A percentile compares a stretch with the other conserved stretches of the same genome.
phyloP scores from a whole-genome alignment of 2,329 filamentous ascomycete species.

The Ceratocystiopsis minuta region DNA sequence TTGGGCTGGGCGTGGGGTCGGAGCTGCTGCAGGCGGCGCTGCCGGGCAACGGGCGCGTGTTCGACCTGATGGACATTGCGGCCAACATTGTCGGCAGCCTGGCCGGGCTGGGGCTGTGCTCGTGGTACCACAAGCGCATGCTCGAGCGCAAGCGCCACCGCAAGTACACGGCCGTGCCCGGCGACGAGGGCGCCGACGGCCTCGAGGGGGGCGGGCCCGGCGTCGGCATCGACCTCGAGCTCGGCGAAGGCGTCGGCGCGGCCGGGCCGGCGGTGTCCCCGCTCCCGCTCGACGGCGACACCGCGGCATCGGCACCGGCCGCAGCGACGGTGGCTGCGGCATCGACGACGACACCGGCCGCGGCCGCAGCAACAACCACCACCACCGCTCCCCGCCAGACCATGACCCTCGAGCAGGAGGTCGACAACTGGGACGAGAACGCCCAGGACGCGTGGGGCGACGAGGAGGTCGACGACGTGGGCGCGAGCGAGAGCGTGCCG shows the following conservation, averaged over 20 bases:
- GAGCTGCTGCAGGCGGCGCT: conserved; percentile 61
- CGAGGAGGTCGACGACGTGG: conserved; percentile 20
- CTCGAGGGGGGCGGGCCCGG: conserved; percentile 59
- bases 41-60: conserved; percentile 45
- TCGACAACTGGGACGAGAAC: conserved; percentile 92
- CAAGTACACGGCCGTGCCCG: conserved; percentile 55
- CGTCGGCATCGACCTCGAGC: conserved; percentile 19
- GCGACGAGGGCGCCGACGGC: conserved; percentile 42
- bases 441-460: conserved; percentile 39
- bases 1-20: conserved; percentile 50
- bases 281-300: neutral
- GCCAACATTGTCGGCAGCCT: conserved; percentile 73
- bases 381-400: conserved; percentile 4
- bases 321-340: conserved; percentile 13
- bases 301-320: conserved; percentile 1
- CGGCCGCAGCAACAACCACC: conserved; percentile 31
- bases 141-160: conserved; percentile 64
- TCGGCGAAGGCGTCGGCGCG: conserved; percentile 35
- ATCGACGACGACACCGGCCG: conserved; percentile 42
- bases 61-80: conserved; percentile 69
- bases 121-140: conserved; percentile 93
- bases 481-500: conserved; percentile 4
- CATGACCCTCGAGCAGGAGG: conserved; percentile 53
- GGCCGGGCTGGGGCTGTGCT: conserved; percentile 53
- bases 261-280: too few relatives aligned